Evolutionary conservation across 129 eudicot species (phyloP).

Genomic region (Lactuca saligna): DNA sequence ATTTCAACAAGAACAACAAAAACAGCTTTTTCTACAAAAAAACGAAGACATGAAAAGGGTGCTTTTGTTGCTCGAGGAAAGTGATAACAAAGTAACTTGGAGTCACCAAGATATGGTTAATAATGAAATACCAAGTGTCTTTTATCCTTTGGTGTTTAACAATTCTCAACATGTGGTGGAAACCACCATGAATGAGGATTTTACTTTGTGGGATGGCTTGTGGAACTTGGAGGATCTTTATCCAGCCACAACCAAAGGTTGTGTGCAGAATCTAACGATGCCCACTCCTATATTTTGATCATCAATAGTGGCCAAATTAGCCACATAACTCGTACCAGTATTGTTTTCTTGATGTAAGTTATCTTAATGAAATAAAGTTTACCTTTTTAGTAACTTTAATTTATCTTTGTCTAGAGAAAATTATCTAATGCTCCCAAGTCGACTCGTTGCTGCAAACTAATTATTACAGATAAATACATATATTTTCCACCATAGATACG

Average conservation of each 20-base stretch:
- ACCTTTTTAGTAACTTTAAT: neutral
- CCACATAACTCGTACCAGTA: slow-evolving; percentile 22
- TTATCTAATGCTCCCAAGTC: neutral
- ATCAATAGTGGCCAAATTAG: slow-evolving; percentile 30
- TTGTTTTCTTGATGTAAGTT: slow-evolving; percentile 22
- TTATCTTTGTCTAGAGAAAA: neutral
- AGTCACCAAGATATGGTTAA: slow-evolving; percentile 22
- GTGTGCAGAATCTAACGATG: slow-evolving; percentile 29
- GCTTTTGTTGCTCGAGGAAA: slow-evolving; percentile 44
- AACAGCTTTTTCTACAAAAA: slow-evolving; percentile 38
- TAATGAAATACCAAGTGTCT: slow-evolving; percentile 34
- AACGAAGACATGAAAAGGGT: slow-evolving; percentile 52
- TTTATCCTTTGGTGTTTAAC: slow-evolving; percentile 40
- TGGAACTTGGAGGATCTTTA: slow-evolving; percentile 59
- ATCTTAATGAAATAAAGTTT: slow-evolving; percentile 23
- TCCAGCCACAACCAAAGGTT: slow-evolving; percentile 43
- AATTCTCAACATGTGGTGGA: slow-evolving; percentile 24
- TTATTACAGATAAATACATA: too few species aligned
- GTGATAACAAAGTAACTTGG: slow-evolving; percentile 42
- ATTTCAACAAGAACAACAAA: slow-evolving; percentile 63
- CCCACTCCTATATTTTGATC: slow-evolving; percentile 32
- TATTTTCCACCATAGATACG: neutral
- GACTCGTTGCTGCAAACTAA: neutral
- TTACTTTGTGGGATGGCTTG: slow-evolving; percentile 60
- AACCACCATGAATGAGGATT: slow-evolving; percentile 44